Percentiles rank a stretch among this genome's conserved stretches.
Evolutionary conservation across 441 rosid species (phyloP).

Genomic region (Eruca vesicaria): DNA sequence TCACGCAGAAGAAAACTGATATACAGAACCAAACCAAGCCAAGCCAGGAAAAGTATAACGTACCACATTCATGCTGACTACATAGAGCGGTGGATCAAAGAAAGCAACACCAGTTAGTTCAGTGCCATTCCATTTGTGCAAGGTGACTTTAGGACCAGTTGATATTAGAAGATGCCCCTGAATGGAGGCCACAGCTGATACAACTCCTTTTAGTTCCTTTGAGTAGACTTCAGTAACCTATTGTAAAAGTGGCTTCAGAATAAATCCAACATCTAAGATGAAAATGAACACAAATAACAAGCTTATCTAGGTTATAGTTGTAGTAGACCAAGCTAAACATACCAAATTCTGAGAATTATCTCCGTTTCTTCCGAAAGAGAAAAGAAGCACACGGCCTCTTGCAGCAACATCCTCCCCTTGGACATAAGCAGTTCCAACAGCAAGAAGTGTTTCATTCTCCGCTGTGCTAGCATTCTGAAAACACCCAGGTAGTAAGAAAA

Average conservation of each 20-base stretch:
- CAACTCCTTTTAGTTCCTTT: conserved; percentile 97
- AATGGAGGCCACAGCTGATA: conserved; percentile 98
- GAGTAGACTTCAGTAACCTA: conserved; percentile 95
- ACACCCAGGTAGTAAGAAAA: conserved; percentile 29
- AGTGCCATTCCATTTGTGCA: conserved; percentile 93
- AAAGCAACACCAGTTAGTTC: conserved; percentile 84
- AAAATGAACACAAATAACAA: conserved; percentile 13
- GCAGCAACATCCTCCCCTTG: conserved; percentile 99
- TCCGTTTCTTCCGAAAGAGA: conserved; percentile 62
- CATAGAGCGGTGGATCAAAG: conserved; percentile 93
- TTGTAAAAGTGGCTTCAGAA: conserved; percentile 13
- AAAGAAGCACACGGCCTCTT: conserved; percentile 92
- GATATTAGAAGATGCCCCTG: conserved; percentile 97
- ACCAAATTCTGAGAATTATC: conserved; percentile 77
- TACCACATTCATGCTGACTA: conserved; percentile 96
- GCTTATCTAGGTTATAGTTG: conserved; percentile 9
- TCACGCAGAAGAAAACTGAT: conserved; percentile 19
- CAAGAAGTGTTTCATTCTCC: conserved; percentile 89
- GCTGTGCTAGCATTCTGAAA: conserved; percentile 79
- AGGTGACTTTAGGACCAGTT: conserved; percentile 95
- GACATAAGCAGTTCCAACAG: conserved; percentile 94
- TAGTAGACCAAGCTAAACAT: conserved; percentile 31
- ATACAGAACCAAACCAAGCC: not conserved
- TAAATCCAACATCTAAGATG: conserved; percentile 7
- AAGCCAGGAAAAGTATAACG: conserved; percentile 36